These are phyloP conservation scores for Chytriomyces confervae DNA, from an alignment of 192 early-diverging fungal species.

Conservation along the genomic window DNA sequence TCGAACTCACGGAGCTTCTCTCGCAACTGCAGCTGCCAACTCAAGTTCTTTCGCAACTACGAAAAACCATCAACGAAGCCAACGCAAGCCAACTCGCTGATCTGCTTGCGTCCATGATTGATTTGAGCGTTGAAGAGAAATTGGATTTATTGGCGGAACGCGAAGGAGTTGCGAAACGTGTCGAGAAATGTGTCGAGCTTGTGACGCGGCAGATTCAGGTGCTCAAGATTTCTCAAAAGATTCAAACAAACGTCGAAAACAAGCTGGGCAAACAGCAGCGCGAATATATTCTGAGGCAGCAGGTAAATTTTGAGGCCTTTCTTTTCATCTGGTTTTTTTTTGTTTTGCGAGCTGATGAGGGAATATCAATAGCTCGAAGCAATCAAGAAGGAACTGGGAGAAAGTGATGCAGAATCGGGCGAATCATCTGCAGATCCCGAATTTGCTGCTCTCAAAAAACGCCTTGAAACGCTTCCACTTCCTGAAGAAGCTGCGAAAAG, in stretches of 20 bases:
- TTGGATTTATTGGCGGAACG: slow-evolving; percentile 65
- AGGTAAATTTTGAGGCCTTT: no score
- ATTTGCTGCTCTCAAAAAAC: slow-evolving; percentile 70
- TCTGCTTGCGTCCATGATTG: slow-evolving; percentile 73
- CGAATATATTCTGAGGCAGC: slow-evolving; percentile 77
- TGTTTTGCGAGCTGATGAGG: no score
- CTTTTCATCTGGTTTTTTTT: no score
- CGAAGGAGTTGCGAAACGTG: slow-evolving; percentile 59
- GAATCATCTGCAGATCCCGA: slow-evolving; percentile 68
- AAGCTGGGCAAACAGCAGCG: slow-evolving; percentile 81
- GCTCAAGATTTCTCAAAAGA: slow-evolving; percentile 77
- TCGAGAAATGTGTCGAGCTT: slow-evolving; percentile 61
- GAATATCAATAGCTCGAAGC: no score
- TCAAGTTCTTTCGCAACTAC: slow-evolving; percentile 66
- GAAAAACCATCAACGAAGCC: slow-evolving; percentile 66
- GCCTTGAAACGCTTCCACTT: slow-evolving; percentile 65
- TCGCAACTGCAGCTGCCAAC: slow-evolving; percentile 52
- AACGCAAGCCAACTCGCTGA: slow-evolving; percentile 68
- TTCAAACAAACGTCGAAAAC: slow-evolving; percentile 73
- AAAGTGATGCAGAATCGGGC: slow-evolving; percentile 66
- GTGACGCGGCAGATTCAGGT: slow-evolving; percentile 77
- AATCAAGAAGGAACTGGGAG: slow-evolving; percentile 81
- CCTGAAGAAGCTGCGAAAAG: slow-evolving; percentile 66
- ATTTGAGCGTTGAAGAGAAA: slow-evolving; percentile 73
- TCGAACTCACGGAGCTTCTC: slow-evolving; percentile 57